Base-by-base conservation (phyloP, 129 eudicot species). In the Chrysanthemum makinoi region DNA sequence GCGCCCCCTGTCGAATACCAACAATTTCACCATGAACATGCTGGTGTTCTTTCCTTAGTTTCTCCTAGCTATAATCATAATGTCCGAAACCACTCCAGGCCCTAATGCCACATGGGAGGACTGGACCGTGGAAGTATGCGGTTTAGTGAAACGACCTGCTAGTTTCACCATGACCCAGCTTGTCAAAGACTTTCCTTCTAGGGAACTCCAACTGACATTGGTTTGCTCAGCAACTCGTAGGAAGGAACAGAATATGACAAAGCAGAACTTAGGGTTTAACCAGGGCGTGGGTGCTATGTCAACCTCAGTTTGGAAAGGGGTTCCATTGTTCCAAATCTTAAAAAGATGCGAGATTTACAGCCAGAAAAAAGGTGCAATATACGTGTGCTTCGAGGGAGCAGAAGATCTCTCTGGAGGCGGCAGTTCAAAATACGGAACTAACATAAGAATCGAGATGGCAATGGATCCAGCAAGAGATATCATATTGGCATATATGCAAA, bases 331-430 rank as follows among this genome's bases (percentile, higher is more conserved):
- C 11, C 80, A 82, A 18, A 10, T 95, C 8, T 55, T 95, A 55
- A 87, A 86, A 64, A 70, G 85, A 69, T 86, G 96, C 7, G 99
- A 97, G 15, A 65, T 95, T 9, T 79, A 62, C 51, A 78, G 81
- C 66, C 67, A 80, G 19, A 79, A 70, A 10, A 86, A 82, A 17
- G 96, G 97, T 0, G 97, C 89, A 3, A 57, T 88, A 14, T 87
- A 90, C 54, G 96, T 95, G 10, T 95, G 99, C 39, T 95, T 95
- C 46, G 99, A 95, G 52, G 97, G 99, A 1, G 94, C 94, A 0
- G 99, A 95, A 75, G 91, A 86, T 65, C 77, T 95, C 11, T 96
- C 99, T 0, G 99, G 99, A 0, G 97, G 99, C 1, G 96, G 98
- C 0, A 96, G 98, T 16, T 87, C 96, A 1, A 94, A 94, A 54